phyloP scores from a whole-genome alignment of 768 basidiomycete genomes.

The Termitomyces titanicus region DNA sequence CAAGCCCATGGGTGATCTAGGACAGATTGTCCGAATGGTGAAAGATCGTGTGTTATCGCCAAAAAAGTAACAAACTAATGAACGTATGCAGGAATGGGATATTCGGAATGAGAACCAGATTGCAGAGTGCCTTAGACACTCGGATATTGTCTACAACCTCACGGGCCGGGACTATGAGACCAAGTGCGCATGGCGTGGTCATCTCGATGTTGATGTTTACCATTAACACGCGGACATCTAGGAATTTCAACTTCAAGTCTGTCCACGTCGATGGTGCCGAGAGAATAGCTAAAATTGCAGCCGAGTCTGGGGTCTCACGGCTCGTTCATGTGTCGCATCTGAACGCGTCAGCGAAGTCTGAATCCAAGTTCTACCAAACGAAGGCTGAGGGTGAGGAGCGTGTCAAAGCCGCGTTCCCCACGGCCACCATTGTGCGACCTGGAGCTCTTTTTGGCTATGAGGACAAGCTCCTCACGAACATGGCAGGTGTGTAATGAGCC shows the following conservation, averaged over 20 bases:
- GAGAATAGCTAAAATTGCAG: slow-evolving; percentile 80
- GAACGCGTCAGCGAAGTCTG: slow-evolving; percentile 77
- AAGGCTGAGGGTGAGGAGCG: slow-evolving; percentile 89
- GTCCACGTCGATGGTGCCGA: slow-evolving; percentile 84
- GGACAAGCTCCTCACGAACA: slow-evolving; percentile 90
- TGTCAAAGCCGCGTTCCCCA: slow-evolving; percentile 79
- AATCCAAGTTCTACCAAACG: slow-evolving; percentile 81
- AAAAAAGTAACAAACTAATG: slow-evolving; percentile 9
- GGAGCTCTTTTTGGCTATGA: slow-evolving; percentile 89
- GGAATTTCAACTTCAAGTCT: slow-evolving; percentile 83
- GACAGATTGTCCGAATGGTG: slow-evolving; percentile 94
- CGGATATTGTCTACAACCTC: slow-evolving; percentile 95
- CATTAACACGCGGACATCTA: slow-evolving; percentile 26
- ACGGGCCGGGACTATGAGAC: slow-evolving; percentile 94
- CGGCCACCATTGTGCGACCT: slow-evolving; percentile 86
- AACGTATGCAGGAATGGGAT: slow-evolving; percentile 82
- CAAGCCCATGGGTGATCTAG: slow-evolving; percentile 93
- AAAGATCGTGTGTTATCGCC: slow-evolving; percentile 12
- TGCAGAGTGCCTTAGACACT: slow-evolving; percentile 90
- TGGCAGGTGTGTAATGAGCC: slow-evolving; percentile 63
- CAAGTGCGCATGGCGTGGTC: slow-evolving; percentile 52
- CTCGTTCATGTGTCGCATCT: slow-evolving; percentile 95
- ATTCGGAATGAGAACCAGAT: slow-evolving; percentile 87
- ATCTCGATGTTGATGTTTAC: slow-evolving; percentile 2
- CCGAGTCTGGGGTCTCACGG: slow-evolving; percentile 72